Conservation (phyloP, 169 alveolate genomes). For the Fabrea salina region DNA sequence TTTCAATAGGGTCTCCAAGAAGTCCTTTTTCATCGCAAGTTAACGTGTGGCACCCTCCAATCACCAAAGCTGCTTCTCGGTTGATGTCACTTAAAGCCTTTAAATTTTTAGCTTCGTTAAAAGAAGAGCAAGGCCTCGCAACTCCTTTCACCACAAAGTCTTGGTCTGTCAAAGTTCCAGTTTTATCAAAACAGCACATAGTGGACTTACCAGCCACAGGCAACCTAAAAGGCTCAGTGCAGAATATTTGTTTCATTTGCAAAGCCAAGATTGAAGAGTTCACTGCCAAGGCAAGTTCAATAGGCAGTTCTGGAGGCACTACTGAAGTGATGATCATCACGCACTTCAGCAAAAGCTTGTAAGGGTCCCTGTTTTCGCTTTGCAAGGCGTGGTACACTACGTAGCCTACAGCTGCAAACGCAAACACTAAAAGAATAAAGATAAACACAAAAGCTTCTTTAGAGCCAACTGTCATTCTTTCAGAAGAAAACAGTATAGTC, state of each 20-base stretch:
- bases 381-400: slow-evolving; percentile 85
- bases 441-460: slow-evolving; percentile 93
- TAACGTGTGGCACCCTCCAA: slow-evolving; percentile 95
- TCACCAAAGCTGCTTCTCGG: slow-evolving; percentile 76
- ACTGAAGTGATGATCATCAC: slow-evolving; percentile 96
- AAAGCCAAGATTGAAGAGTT: slow-evolving; percentile 91
- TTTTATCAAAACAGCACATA: slow-evolving; percentile 92
- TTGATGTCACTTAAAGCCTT: slow-evolving; percentile 40
- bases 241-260: slow-evolving; percentile 89
- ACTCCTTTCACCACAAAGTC: slow-evolving; percentile 38
- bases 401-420: slow-evolving; percentile 90
- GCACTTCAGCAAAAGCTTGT: slow-evolving; percentile 91
- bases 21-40: slow-evolving; percentile 78
- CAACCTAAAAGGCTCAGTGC: slow-evolving; percentile 98
- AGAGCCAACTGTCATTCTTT: slow-evolving; percentile 87
- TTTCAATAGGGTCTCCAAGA: slow-evolving; percentile 97
- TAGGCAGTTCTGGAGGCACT: slow-evolving; percentile 99
- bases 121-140: too few relatives aligned
- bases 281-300: slow-evolving; percentile 96
- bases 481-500: slow-evolving; percentile 93
- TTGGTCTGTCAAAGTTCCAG: slow-evolving; percentile 98
- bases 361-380: slow-evolving; percentile 67
- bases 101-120: slow-evolving; percentile 16
- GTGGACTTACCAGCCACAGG: slow-evolving; percentile 94
- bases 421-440: slow-evolving; percentile 87